phyloP scores from a whole-genome alignment of 345 rosid genomes.

The Syzygium oleosum region DNA sequence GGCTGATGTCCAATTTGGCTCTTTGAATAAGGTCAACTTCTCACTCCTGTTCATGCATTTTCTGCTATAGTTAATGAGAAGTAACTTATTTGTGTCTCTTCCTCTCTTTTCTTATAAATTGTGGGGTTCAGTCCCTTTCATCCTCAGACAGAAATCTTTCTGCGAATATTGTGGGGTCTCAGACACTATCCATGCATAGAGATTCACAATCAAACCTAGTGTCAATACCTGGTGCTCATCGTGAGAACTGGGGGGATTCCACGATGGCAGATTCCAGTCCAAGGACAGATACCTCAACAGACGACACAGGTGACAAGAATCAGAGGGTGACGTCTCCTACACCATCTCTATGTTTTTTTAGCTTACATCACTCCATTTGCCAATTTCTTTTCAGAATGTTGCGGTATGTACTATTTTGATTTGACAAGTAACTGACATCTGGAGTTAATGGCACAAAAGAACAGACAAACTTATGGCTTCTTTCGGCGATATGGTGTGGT shows the following conservation, averaged over 20 bases:
- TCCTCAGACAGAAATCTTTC: slow-evolving; percentile 28
- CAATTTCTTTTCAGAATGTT: not conserved
- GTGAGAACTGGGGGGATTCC: slow-evolving; percentile 57
- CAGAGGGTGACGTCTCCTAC: slow-evolving; percentile 47
- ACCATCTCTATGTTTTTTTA: not conserved
- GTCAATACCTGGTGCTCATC: slow-evolving; percentile 34
- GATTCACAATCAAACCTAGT: slow-evolving; percentile 30
- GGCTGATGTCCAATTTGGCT: slow-evolving; percentile 37
- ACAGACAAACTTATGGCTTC: not conserved
- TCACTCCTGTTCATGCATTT: not conserved
- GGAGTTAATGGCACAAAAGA: not conserved
- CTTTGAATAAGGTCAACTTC: slow-evolving; percentile 32
- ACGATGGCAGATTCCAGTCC: slow-evolving; percentile 79
- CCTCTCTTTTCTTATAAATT: not conserved
- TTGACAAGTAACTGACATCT: not conserved
- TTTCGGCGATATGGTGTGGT: not conserved
- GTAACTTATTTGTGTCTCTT: not conserved
- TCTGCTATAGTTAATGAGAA: not conserved
- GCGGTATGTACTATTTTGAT: not conserved
- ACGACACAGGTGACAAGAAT: slow-evolving; percentile 78
- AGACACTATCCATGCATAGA: slow-evolving; percentile 21
- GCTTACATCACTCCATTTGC: not conserved
- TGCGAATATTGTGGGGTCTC: slow-evolving; percentile 20
- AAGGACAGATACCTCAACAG: slow-evolving; percentile 81
- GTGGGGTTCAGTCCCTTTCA: slow-evolving; percentile 22